Percentiles rank a stretch among this genome's conserved stretches.
phyloP scores from a whole-genome alignment of 257 asterid genomes.

The Capsicum chinense region DNA sequence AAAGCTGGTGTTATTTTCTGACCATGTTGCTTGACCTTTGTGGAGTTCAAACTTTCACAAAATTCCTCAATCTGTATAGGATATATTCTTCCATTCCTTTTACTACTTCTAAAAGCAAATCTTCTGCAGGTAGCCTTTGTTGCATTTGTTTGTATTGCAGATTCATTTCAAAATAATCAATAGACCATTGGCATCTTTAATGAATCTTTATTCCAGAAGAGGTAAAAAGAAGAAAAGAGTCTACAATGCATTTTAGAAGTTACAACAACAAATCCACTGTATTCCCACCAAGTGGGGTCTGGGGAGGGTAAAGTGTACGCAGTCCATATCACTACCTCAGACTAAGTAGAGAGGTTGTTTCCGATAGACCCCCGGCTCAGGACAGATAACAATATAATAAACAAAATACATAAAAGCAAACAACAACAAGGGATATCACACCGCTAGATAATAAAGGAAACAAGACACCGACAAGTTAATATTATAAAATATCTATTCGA shows the following conservation, averaged over 20 bases:
- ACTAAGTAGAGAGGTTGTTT: too few relatives aligned
- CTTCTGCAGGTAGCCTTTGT: neutral
- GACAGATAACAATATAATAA: too few relatives aligned
- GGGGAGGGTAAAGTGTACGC: too few relatives aligned
- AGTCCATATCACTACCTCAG: too few relatives aligned
- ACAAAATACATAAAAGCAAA: too few relatives aligned
- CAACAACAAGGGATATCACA: too few relatives aligned
- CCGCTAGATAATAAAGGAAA: too few relatives aligned
- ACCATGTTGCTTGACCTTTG: slow-evolving; percentile 10
- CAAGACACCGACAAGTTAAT: too few relatives aligned
- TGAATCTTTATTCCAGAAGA: neutral
- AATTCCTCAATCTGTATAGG: neutral
- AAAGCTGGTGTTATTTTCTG: neutral
- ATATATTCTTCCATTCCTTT: slow-evolving; percentile 1
- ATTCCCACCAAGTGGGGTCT: too few relatives aligned
- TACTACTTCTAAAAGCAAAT: neutral
- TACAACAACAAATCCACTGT: too few relatives aligned
- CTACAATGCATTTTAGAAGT: neutral
- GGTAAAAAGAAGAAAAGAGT: neutral
- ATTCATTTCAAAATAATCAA: neutral
- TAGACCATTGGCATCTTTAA: neutral
- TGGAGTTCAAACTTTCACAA: slow-evolving; percentile 17
- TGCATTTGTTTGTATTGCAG: neutral
- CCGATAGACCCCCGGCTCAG: too few relatives aligned
- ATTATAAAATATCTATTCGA: too few relatives aligned